Base-by-base conservation (phyloP, 2,329 filamentous ascomycete species). In the Colletotrichum zoysiae region DNA sequence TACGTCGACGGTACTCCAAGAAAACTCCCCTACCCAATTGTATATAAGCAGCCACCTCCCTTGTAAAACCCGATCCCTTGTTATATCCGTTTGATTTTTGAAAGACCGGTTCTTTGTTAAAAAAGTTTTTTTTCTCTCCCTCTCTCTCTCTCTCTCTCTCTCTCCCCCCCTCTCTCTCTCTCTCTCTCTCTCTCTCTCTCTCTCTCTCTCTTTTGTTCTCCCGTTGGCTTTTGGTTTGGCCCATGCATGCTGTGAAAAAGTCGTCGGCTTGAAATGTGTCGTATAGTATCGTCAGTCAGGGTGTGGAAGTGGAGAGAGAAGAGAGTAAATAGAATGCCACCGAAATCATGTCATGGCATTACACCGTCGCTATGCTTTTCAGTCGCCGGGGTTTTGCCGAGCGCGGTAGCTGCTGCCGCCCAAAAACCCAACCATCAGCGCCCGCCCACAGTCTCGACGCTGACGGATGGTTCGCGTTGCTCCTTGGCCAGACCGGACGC, bases 361-460 rank as follows among this genome's bases (percentile, higher is more conserved):
- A 38, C 63, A 63, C 61, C 64, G 51, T 67, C 70, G 71, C 70
- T 68, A 73, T 65, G 66, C 51, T 68, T 64, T 33, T 69, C 61
- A 57, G 42, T 59, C 35, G 44, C 46, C 58, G 44, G 53, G 63
- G 44, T 26, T 55, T 59, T 35, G 42, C 7, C 23, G 8, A 58
- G 26, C 26, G 23, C 18, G 7, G 30, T 30, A 30, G 30, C 30
- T 30, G 12, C 16, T 30, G 35, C 20, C 30, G 35, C 20, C 30
- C 8, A 12, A 35, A n/a, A 40, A 18, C 7, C 40, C 9, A 5
- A 23, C n/a, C 65, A 62, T 74, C 66, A 75, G 16, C 73, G 69
- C 20, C 74, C 74, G 57, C 74, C 74, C 2, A 75, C 74, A 3
- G 73, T 75, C 61, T 75, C 74, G 38, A 73, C 66, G 33, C 64